phyloP scores from a whole-genome alignment of 805 yeast genomes.

The Grigorovia jiainica region DNA sequence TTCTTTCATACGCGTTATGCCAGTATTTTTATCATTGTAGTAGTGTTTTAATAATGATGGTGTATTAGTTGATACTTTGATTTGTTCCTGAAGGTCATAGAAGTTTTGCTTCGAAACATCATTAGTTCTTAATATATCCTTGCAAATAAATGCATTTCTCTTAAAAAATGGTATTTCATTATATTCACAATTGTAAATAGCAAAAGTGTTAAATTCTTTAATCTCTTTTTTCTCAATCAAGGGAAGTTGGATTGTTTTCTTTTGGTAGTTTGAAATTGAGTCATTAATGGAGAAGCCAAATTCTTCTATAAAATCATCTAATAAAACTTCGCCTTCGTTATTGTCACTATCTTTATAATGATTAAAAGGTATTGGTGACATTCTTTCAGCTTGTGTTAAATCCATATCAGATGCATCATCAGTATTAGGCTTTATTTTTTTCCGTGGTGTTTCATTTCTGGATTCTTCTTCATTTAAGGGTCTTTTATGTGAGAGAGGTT shows the following conservation, averaged over 20 bases:
- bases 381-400: conserved; percentile 17
- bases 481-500: background rate
- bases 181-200: conserved; percentile 14
- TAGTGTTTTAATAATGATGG: conserved; percentile 45
- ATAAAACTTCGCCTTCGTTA: conserved; percentile 5
- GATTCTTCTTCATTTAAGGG: background rate
- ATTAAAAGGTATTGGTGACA: conserved; percentile 18
- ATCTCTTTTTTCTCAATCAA: conserved; percentile 1
- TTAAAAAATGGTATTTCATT: conserved; percentile 29
- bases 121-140: conserved; percentile 43
- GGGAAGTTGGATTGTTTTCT: conserved; percentile 8
- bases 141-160: conserved; percentile 44
- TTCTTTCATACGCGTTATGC: conserved; percentile 35
- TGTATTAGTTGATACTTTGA: conserved; percentile 44
- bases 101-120: conserved; percentile 40
- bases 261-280: conserved; percentile 6
- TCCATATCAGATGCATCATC: background rate
- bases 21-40: conserved; percentile 32
- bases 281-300: conserved; percentile 13
- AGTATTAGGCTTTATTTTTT: no score
- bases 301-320: conserved; percentile 13
- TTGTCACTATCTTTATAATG: background rate
- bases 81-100: conserved; percentile 39
- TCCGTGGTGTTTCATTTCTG: background rate
- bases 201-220: conserved; percentile 6